Evolutionary conservation across 495 filamentous ascomycete species (phyloP).

Genomic region (Peziza echinospora): DNA sequence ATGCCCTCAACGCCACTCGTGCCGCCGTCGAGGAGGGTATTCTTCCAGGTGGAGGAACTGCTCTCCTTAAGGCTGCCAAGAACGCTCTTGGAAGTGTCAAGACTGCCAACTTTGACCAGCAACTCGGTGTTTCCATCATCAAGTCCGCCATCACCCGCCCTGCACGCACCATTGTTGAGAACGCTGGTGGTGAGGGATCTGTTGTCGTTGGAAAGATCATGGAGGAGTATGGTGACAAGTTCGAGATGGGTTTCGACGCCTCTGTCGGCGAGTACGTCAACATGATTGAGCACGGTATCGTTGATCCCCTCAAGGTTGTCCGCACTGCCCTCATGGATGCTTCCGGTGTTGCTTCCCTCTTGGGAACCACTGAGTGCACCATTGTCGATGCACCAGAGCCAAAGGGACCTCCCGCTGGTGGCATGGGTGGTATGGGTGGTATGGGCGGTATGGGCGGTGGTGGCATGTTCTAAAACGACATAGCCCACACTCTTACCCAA

Average conservation of each 20-base stretch:
- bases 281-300: slow-evolving; percentile 92
- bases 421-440: slow-evolving; percentile 41
- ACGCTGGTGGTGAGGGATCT: slow-evolving; percentile 85
- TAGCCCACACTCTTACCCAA: slow-evolving; percentile 4
- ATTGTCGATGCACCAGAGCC: slow-evolving; percentile 91
- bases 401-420: slow-evolving; percentile 41
- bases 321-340: slow-evolving; percentile 87
- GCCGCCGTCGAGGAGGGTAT: slow-evolving; percentile 98
- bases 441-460: slow-evolving; percentile 53
- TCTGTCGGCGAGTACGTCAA: slow-evolving; percentile 92
- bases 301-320: slow-evolving; percentile 98
- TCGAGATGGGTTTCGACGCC: slow-evolving; percentile 96
- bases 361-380: slow-evolving; percentile 94
- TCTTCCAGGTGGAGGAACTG: slow-evolving; percentile 92
- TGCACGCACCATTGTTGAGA: slow-evolving; percentile 88
- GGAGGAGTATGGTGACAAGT: slow-evolving; percentile 77
- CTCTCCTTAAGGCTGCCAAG: slow-evolving; percentile 85
- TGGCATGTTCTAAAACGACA: slow-evolving; percentile 26
- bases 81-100: slow-evolving; percentile 69
- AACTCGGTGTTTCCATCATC: slow-evolving; percentile 91
- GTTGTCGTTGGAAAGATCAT: slow-evolving; percentile 96
- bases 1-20: slow-evolving; percentile 93
- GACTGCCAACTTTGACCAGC: slow-evolving; percentile 90
- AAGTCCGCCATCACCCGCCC: slow-evolving; percentile 92
- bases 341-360: slow-evolving; percentile 84